Conservation (phyloP, 23 red algal genomes). For the Gracilaria caudata region DNA sequence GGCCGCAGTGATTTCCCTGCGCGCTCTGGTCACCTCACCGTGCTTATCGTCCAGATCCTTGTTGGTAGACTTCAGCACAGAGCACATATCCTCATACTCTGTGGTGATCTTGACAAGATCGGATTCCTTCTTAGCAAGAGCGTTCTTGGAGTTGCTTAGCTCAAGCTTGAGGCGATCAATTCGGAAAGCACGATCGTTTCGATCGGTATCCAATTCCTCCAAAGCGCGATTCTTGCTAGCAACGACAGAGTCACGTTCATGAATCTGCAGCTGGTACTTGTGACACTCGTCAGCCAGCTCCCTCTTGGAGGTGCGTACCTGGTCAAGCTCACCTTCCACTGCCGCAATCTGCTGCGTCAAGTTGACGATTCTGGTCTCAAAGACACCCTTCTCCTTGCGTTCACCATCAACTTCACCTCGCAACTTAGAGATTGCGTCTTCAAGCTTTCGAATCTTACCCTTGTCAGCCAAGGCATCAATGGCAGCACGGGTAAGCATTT, state of each 20-base stretch:
- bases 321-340: constrained; percentile 36
- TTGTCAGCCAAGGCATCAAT: constrained; percentile 71
- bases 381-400: constrained; percentile 8
- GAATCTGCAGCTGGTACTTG: constrained; percentile 59
- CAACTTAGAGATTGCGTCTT: constrained; percentile 39
- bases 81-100: constrained; percentile 53
- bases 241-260: constrained; percentile 39
- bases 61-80: constrained; percentile 5
- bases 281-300: constrained; percentile 49
- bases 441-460: constrained; percentile 50
- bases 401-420: constrained; percentile 13
- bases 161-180: constrained; percentile 45
- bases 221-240: constrained; percentile 44
- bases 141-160: constrained; percentile 65
- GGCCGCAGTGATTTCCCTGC: constrained; percentile 14
- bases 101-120: constrained; percentile 52
- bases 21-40: neutral
- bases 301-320: constrained; percentile 35
- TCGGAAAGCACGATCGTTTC: constrained; percentile 44
- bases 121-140: constrained; percentile 64
- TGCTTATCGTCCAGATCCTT: constrained; percentile 48
- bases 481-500: constrained; percentile 65
- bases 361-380: constrained; percentile 14
- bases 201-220: constrained; percentile 38
- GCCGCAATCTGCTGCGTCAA: constrained; percentile 12